Base-by-base conservation (phyloP, 805 yeast genomes). In the Yamadazyma takamatsuzukensis region DNA sequence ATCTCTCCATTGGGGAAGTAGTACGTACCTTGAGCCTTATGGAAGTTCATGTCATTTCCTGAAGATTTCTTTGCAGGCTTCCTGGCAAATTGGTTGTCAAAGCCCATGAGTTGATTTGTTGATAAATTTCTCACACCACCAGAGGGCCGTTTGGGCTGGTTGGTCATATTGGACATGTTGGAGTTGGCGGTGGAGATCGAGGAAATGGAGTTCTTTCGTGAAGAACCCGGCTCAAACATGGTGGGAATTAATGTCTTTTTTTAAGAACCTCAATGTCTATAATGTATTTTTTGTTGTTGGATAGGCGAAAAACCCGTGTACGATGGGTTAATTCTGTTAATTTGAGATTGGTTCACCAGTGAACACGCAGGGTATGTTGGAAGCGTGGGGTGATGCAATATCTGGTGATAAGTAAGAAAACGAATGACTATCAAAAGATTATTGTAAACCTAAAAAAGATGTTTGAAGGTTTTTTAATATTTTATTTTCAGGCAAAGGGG, bases 1-100 rank as follows among this genome's bases (percentile, higher is more conserved):
- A 71, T 60, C 44, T 73, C 79, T 30, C 79, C 79, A 47, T 73
- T 72, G 11, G 78, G 78, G 45, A 73, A 73, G 40, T 56, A 64
- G 43, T 53, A 67, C 11, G 61, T 39, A 8, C 64, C 55, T 19
- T 39, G 39, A 8, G 24, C 17, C 15, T 41, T 41, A 24, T 37
- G 33, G 22, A 29, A 36, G 13, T 18, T 36, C 24, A 23, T 18
- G 18, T 30, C 36, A 8, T 23, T 10, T 6, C 15, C 19, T 6
- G 34, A 19, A 2, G 33, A 15, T 32, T 45, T 51, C 32, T 63
- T 59, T 31, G 64, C 47, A 8, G 65, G 40, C 36, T 59, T 62
- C 33, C 61, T 61, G n/a, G 44, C 45, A 40, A 73, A 70, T 37
- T 54, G 59, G 17, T 52, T 53, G 17, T 70, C 74, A 21, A 68